Conservation (phyloP, 306 rosid genomes). For the Inga leiocalycina region DNA sequence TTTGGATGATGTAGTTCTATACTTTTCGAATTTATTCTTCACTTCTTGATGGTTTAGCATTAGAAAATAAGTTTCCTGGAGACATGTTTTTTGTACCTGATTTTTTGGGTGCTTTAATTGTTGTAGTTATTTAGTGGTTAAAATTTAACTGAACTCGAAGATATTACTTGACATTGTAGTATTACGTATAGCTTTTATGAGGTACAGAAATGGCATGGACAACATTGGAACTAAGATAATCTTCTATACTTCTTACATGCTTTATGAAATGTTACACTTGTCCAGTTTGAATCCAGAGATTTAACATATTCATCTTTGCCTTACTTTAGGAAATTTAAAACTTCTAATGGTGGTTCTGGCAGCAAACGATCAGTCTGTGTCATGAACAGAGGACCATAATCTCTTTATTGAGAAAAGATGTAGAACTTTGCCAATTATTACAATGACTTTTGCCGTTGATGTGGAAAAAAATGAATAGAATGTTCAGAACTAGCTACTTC, state of each 20-base stretch:
- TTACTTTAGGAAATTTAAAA: not conserved
- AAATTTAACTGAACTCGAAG: not conserved
- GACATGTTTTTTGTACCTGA: not conserved
- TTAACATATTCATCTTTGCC: not conserved
- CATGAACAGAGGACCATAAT: not conserved
- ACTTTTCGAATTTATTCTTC: not conserved
- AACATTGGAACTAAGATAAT: not conserved
- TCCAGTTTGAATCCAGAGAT: not conserved
- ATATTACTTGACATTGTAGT: not conserved
- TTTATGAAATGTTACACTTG: not conserved
- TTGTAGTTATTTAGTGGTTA: conserved; percentile 2
- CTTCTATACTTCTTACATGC: not conserved
- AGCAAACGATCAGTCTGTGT: not conserved
- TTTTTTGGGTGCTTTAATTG: not conserved
- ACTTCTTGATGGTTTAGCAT: conserved; percentile 17
- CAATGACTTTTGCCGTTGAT: not conserved
- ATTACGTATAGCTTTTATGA: not conserved
- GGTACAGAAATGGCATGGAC: not conserved
- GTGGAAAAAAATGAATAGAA: not conserved
- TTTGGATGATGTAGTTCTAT: conserved; percentile 11
- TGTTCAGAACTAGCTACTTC: not conserved
- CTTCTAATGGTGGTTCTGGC: not conserved
- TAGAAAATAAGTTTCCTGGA: conserved; percentile 7
- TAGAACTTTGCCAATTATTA: not conserved
- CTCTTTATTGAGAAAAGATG: not conserved